A percentile compares a stretch with the other conserved stretches of the same genome.
These are phyloP conservation scores for Akanthomyces dipterigenus DNA, from an alignment of 2,329 filamentous ascomycete species.

Conservation along the genomic window DNA sequence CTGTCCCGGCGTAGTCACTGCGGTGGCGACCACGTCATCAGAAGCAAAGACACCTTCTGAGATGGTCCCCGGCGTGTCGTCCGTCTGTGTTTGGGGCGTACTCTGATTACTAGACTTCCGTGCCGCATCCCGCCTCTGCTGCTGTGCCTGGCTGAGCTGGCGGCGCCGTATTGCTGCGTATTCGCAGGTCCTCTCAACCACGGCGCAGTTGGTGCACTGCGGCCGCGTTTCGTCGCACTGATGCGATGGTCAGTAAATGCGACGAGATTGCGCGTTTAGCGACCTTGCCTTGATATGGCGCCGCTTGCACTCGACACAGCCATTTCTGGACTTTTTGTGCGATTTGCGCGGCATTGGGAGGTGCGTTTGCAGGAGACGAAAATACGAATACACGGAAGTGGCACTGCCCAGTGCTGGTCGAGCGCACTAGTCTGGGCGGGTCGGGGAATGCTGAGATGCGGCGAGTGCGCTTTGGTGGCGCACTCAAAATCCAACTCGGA, in stretches of 20 bases:
- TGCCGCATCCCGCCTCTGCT: background rate
- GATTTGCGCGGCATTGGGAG: conserved; percentile 11
- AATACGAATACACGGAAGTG: background rate
- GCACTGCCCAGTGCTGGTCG: too few relatives aligned
- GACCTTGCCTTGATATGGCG: conserved; percentile 26
- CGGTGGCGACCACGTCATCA: background rate
- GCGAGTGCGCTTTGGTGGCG: background rate
- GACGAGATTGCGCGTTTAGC: too few relatives aligned
- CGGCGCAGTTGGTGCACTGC: conserved; percentile 27
- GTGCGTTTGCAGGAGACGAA: background rate
- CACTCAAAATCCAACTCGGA: too few relatives aligned
- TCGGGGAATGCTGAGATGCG: background rate
- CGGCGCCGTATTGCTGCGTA: conserved; percentile 1
- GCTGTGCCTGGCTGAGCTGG: background rate
- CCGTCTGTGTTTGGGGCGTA: background rate
- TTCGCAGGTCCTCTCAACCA: conserved; percentile 6
- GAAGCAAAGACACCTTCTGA: background rate
- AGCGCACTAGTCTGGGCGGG: background rate
- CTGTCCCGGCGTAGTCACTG: background rate
- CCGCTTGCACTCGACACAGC: conserved; percentile 28
- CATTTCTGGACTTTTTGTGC: conserved; percentile 28
- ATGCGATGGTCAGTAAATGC: conserved; percentile 12
- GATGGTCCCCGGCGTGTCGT: too few relatives aligned
- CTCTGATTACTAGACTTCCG: background rate
- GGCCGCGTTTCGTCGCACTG: conserved; percentile 32